These are phyloP conservation scores for Mortierella sp. DNA, from an alignment of 371 early-diverging fungal genomes.

Conservation along the genomic window DNA sequence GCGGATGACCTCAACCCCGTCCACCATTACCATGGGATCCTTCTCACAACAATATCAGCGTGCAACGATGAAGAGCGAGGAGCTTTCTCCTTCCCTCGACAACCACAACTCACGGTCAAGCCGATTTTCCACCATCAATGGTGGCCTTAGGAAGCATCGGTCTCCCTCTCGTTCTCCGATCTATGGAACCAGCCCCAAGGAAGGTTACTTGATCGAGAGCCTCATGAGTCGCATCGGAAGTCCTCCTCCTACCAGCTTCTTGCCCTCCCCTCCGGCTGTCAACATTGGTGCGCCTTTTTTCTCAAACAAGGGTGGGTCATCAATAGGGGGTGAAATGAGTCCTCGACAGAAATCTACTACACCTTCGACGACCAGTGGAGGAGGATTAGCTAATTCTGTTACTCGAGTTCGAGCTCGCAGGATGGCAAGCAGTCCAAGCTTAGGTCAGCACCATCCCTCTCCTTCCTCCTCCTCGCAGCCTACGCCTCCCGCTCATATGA, in stretches of 20 bases:
- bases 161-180: constrained; percentile 31
- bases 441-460: constrained; percentile 18
- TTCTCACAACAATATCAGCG: constrained; percentile 10
- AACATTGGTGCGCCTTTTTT: background rate
- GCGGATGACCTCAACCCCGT: constrained; percentile 44
- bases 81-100: constrained; percentile 13
- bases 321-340: background rate
- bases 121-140: background rate
- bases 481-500: background rate
- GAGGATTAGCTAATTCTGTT: constrained; percentile 1
- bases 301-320: background rate
- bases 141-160: constrained; percentile 3
- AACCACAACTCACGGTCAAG: background rate
- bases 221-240: constrained; percentile 53
- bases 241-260: constrained; percentile 34
- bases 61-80: constrained; percentile 27
- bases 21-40: constrained; percentile 21
- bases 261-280: constrained; percentile 25
- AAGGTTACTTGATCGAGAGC: constrained; percentile 34
- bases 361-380: background rate
- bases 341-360: background rate
- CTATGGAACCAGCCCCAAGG: constrained; percentile 26
- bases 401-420: constrained; percentile 22
- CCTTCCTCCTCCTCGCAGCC: constrained; percentile 4
- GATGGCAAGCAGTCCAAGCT: constrained; percentile 50